A percentile compares a stretch with the other conserved stretches of the same genome.
Conservation (phyloP, 73 alveolate genomes). For the Stentor coeruleus region DNA sequence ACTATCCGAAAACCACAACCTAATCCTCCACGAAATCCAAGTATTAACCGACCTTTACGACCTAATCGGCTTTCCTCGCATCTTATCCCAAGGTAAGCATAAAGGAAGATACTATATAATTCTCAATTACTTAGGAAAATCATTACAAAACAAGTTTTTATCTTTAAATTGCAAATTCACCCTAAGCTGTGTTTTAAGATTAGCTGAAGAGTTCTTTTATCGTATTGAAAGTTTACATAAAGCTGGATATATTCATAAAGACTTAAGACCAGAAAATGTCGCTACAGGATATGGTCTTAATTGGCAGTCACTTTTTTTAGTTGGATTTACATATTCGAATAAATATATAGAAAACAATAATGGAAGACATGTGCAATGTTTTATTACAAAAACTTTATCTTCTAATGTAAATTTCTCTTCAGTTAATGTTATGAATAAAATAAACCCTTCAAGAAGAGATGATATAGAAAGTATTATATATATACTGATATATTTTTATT, state of each 20-base stretch:
- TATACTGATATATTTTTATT: background rate
- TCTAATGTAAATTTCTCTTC: background rate
- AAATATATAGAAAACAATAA: background rate
- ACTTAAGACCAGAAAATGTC: background rate
- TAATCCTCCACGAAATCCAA: too few relatives aligned
- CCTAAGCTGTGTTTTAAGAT: too few relatives aligned
- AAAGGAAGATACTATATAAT: too few relatives aligned
- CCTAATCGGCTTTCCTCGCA: too few relatives aligned
- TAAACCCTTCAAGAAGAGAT: background rate
- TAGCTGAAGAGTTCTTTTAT: too few relatives aligned
- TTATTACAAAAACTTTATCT: too few relatives aligned
- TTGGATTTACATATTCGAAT: background rate
- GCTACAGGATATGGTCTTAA: background rate
- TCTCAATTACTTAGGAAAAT: too few relatives aligned
- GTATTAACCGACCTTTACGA: too few relatives aligned
- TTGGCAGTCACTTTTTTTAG: background rate
- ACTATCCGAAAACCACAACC: too few relatives aligned
- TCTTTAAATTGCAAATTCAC: too few relatives aligned
- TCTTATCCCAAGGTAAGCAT: too few relatives aligned
- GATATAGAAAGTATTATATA: background rate
- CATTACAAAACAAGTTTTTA: too few relatives aligned
- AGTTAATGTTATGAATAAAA: background rate
- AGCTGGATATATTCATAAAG: background rate
- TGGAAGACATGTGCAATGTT: background rate
- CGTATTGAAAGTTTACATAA: background rate